Percentiles rank a stretch among this genome's conserved stretches.
Evolutionary conservation across 2,329 filamentous ascomycete species (phyloP).

Genomic region (Fusarium pseudocircinatum): DNA sequence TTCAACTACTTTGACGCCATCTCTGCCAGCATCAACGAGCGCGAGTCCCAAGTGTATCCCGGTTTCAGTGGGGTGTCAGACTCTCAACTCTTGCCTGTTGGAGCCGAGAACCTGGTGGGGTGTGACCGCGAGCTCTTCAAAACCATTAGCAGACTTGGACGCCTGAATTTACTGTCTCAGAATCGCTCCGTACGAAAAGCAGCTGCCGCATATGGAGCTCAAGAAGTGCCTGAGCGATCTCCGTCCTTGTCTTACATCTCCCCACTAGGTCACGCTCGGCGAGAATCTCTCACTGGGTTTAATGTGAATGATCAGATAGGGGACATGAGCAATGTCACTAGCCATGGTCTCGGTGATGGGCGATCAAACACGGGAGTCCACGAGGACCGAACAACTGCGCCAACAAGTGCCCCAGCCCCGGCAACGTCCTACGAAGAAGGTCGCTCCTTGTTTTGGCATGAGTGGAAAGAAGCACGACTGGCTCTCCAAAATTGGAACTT

Average conservation of each 20-base stretch:
- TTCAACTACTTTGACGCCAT: slow-evolving; percentile 97
- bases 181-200: slow-evolving; percentile 62
- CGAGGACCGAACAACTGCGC: slow-evolving; percentile 63
- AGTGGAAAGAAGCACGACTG: slow-evolving; percentile 83
- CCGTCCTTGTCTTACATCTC: slow-evolving; percentile 53
- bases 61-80: slow-evolving; percentile 69
- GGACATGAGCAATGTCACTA: slow-evolving; percentile 53
- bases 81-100: slow-evolving; percentile 62
- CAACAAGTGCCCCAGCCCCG: slow-evolving; percentile 54
- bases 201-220: slow-evolving; percentile 16
- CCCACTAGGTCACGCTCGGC: slow-evolving; percentile 55
- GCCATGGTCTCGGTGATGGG: slow-evolving; percentile 72
- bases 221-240: slow-evolving; percentile 41
- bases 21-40: slow-evolving; percentile 89
- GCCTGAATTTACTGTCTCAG: slow-evolving; percentile 86
- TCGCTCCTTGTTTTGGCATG: slow-evolving; percentile 78
- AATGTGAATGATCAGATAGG: slow-evolving; percentile 41
- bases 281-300: slow-evolving; percentile 44
- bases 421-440: slow-evolving; percentile 65
- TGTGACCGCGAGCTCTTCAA: slow-evolving; percentile 90
- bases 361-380: slow-evolving; percentile 68
- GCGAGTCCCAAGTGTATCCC: slow-evolving; percentile 82
- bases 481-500: slow-evolving; percentile 86
- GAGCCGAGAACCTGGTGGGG: slow-evolving; percentile 85
- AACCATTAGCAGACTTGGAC: slow-evolving; percentile 82